phyloP scores from a whole-genome alignment of 495 filamentous ascomycete species.

The Penicillium pulvis region DNA sequence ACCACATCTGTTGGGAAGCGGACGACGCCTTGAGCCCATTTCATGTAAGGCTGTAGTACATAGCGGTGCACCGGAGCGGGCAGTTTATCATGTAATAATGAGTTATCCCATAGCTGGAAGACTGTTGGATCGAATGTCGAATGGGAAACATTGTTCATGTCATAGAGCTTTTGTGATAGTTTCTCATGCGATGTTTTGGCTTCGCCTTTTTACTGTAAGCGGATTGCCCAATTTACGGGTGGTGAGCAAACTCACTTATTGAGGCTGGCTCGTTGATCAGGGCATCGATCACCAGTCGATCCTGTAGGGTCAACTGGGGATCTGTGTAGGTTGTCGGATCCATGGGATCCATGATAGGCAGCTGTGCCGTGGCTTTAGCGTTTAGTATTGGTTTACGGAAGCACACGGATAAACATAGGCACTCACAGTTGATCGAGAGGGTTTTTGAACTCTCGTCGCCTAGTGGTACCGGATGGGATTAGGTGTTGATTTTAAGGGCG shows the following conservation, averaged over 20 bases:
- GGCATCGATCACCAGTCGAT: conserved; percentile 51
- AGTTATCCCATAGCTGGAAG: conserved; percentile 53
- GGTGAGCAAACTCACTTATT: conserved; percentile 20
- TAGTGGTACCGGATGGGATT: background rate
- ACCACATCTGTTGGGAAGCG: conserved; percentile 69
- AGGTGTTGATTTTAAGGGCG: conserved; percentile 1
- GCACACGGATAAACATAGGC: conserved; percentile 1
- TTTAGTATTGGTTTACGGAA: background rate
- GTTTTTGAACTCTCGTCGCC: background rate
- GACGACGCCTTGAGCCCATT: conserved; percentile 54
- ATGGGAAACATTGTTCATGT: conserved; percentile 53
- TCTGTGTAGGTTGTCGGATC: conserved; percentile 44
- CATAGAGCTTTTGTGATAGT: conserved; percentile 44
- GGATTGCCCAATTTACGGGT: background rate
- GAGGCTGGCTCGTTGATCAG: conserved; percentile 37
- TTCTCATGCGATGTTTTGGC: conserved; percentile 19
- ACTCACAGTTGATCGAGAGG: background rate
- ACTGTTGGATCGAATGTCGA: conserved; percentile 56
- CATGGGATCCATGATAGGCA: conserved; percentile 39
- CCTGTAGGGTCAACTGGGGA: conserved; percentile 51
- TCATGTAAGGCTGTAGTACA: conserved; percentile 58
- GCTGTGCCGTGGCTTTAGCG: conserved; percentile 2
- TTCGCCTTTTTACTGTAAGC: conserved; percentile 18
- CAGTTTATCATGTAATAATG: conserved; percentile 36
- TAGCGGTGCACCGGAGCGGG: conserved; percentile 42